Conservation (phyloP, 2,329 filamentous ascomycete species). For the Fusarium tanahbumbuense region DNA sequence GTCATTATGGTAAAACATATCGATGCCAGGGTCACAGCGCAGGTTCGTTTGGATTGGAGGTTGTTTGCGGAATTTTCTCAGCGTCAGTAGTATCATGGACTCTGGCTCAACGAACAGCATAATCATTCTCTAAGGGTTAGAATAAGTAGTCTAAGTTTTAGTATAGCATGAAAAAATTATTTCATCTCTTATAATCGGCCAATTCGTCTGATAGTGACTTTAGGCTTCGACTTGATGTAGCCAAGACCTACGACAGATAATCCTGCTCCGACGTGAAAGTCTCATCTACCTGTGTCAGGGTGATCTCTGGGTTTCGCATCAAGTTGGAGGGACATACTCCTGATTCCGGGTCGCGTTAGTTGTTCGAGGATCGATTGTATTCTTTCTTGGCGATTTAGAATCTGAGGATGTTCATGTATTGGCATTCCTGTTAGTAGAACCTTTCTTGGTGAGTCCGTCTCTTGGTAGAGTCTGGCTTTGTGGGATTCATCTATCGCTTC, state of each 20-base stretch:
- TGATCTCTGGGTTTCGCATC: too few species aligned
- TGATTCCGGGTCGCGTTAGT: too few species aligned
- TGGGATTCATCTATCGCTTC: slow-evolving; percentile 37
- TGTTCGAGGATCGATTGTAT: too few species aligned
- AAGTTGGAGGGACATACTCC: too few species aligned
- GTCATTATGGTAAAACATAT: background rate
- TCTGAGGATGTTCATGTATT: too few species aligned
- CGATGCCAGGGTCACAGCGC: background rate
- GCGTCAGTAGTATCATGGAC: background rate
- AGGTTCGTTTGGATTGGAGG: background rate
- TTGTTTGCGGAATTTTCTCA: background rate
- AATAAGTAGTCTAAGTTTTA: background rate
- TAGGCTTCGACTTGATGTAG: background rate
- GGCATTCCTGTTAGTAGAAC: too few species aligned
- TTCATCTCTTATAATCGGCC: background rate
- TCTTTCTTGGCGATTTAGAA: too few species aligned
- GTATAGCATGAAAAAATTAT: background rate
- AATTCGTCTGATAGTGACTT: background rate
- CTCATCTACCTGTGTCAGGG: too few species aligned
- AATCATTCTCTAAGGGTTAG: background rate
- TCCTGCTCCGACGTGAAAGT: too few species aligned
- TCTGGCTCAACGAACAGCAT: background rate
- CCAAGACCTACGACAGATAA: too few species aligned
- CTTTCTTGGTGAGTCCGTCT: too few species aligned
- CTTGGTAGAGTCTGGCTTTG: background rate